Conservation (phyloP, 176 grass and related monocot species). For the Aegilops tauschii region DNA sequence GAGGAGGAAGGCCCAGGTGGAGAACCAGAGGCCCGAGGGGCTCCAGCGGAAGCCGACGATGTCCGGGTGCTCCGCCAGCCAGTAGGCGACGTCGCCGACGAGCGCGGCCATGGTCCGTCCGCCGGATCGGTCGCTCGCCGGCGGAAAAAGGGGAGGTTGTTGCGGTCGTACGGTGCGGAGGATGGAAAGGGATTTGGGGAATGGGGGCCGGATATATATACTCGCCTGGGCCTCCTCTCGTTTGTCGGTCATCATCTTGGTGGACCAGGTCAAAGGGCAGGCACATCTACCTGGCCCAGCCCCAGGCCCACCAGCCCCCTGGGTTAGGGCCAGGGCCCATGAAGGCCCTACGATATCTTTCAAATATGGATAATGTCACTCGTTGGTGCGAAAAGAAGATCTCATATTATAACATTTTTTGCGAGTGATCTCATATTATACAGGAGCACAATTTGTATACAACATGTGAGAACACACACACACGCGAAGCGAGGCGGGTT, state of each 20-base stretch:
- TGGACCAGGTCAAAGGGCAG: too few relatives aligned
- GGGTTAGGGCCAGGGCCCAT: too few relatives aligned
- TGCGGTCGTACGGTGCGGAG: neutral
- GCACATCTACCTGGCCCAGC: too few relatives aligned
- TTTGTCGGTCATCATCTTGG: neutral
- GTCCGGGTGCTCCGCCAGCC: slow-evolving; percentile 89
- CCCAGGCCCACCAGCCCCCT: too few relatives aligned
- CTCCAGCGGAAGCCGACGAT: slow-evolving; percentile 93
- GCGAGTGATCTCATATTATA: too few relatives aligned
- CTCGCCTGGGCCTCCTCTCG: neutral
- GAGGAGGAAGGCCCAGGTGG: slow-evolving; percentile 85
- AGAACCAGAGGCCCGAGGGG: slow-evolving; percentile 50
- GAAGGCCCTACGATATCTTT: too few relatives aligned
- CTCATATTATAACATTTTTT: too few relatives aligned
- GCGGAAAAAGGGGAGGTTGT: neutral
- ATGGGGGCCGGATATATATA: slow-evolving; percentile 17
- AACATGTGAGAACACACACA: too few relatives aligned
- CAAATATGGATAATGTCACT: too few relatives aligned
- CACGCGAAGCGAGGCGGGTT: too few relatives aligned
- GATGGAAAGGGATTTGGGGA: slow-evolving; percentile 22
- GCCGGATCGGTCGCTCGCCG: neutral
- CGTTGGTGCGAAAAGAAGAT: too few relatives aligned
- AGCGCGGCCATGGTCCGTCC: slow-evolving; percentile 11
- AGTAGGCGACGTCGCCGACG: slow-evolving; percentile 36
- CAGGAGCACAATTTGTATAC: too few relatives aligned